Conservation (phyloP, 208 protist genomes). For the Crithidia acanthocephali region DNA sequence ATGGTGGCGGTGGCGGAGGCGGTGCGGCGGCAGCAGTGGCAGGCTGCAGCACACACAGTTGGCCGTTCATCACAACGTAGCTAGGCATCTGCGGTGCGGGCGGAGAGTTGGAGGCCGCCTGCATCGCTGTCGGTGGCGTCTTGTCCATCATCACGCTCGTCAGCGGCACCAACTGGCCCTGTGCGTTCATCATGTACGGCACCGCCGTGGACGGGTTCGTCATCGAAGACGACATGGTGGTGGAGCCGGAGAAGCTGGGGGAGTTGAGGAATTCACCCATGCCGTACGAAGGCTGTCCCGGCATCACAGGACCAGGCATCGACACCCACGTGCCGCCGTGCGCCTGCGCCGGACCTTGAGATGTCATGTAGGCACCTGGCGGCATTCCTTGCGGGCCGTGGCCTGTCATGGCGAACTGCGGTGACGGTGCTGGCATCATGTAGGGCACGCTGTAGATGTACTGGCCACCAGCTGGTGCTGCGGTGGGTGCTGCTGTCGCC, state of each 20-base stretch:
- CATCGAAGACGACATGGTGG: not conserved
- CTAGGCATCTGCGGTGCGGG: not conserved
- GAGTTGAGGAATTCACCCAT: not conserved
- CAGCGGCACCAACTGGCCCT: constrained; percentile 17
- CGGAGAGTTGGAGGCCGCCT: not conserved
- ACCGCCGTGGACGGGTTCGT: not conserved
- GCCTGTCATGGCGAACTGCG: not conserved
- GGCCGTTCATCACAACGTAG: constrained; percentile 25
- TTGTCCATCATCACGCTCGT: not conserved
- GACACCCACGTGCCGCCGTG: not conserved
- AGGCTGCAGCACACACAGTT: constrained; percentile 13
- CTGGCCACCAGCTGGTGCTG: not conserved
- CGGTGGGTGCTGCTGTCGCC: not conserved
- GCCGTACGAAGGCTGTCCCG: not conserved
- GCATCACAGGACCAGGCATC: not conserved
- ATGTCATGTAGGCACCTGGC: not conserved
- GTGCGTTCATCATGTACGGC: constrained; percentile 25
- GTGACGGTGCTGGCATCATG: not conserved
- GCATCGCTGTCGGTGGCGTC: not conserved
- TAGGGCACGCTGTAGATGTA: constrained; percentile 8
- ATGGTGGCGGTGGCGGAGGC: no score
- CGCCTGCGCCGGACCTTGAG: not conserved
- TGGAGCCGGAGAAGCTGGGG: not conserved
- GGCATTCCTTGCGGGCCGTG: not conserved
- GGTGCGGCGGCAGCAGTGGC: not conserved